phyloP scores from a whole-genome alignment of 345 rosid species.

The Eucalyptus microcorys region DNA sequence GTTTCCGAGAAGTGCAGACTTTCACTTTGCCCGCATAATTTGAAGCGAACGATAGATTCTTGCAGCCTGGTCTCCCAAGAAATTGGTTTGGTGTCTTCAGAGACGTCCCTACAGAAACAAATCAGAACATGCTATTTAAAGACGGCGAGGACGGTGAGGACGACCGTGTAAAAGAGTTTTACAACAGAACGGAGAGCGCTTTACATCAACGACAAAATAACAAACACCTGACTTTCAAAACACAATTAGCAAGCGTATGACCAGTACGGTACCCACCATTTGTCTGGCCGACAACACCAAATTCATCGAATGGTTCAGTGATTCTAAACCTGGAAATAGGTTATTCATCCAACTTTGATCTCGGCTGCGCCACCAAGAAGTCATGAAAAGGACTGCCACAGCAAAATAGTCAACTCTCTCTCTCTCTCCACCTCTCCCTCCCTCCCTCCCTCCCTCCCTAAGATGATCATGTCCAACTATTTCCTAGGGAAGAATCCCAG shows the following conservation, averaged over 20 bases:
- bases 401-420: not conserved
- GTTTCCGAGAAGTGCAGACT: slow-evolving; percentile 24
- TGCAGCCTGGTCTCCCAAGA: slow-evolving; percentile 5
- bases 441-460: not conserved
- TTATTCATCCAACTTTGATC: not conserved
- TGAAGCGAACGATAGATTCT: slow-evolving; percentile 31
- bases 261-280: not conserved
- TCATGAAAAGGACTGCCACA: not conserved
- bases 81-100: slow-evolving; percentile 18
- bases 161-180: not conserved
- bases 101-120: slow-evolving; percentile 16
- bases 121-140: not conserved
- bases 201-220: not conserved
- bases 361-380: not conserved
- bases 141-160: not conserved
- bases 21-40: slow-evolving; percentile 18
- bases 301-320: not conserved
- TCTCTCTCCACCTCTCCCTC: not conserved
- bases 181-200: not conserved
- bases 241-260: not conserved
- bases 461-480: not conserved
- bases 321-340: not conserved
- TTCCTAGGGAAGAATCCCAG: not conserved
- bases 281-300: not conserved
- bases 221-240: not conserved